Evolutionary conservation across 495 filamentous ascomycete species (phyloP), one percentile per base, ranked within the genome.

Genomic region (Aspergillus leporis): DNA sequence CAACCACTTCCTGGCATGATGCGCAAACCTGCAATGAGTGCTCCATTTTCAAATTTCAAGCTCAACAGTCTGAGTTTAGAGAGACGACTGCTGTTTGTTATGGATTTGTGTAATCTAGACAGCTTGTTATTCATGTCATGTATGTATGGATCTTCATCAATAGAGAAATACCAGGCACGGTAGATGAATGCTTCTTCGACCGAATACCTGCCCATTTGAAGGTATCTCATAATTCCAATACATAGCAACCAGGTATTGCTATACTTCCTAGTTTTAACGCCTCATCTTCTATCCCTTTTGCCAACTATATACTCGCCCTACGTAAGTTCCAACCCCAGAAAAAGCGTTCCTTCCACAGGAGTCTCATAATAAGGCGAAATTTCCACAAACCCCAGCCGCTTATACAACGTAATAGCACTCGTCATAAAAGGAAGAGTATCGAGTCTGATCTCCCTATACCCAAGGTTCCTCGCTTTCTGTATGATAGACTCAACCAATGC

Each of bases 401-500:
- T 62, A 72, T 88, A 87, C 55, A 86, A 59, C 34, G 51, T 56
- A 52, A 75, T 74, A 23, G 84, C 84, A 5, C 71, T 68, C n/a
- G 51, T 58, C 84, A 87, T 88, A 13, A 47, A 67, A n/a, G 74
- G 71, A 50, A 87, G 67, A 7, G 84, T 85, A 69, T 87, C 85
- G 22, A 87, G 70, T 47, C 77, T 73, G 60, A 86, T 81, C 51
- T 80, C 79, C n/a, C 64, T 48, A 68, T 87, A 87, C 5, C 76
- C 80, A 47, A 81, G 40, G 5, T 62, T 50, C 51, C 58, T 70
- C n/a, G 82, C 85, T 38, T 69, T 64, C 25, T 66, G 66, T 5
- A 85, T 55, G 14, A 80, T 73, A 6, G 68, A 71, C 22, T 71
- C 61, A 0, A 83, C 69, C 18, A 87, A 67, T 18, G 60, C 63